phyloP scores from a whole-genome alignment of 176 grass and related monocot genomes.

The Avena insularis region DNA sequence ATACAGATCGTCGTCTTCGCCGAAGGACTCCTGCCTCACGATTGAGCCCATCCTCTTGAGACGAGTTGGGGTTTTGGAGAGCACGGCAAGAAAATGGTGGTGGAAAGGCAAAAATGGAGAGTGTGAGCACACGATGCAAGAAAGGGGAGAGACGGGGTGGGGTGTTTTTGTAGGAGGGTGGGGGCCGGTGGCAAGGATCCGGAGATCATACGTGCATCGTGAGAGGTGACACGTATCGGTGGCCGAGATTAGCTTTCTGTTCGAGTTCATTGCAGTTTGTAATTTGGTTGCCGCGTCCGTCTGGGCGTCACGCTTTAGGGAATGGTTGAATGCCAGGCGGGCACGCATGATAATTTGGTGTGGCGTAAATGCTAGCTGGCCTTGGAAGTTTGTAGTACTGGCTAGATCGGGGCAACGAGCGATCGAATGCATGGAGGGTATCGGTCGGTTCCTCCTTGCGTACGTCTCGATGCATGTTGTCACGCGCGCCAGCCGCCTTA shows the following conservation, averaged over 20 bases:
- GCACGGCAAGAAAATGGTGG: neutral
- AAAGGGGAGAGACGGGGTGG: neutral
- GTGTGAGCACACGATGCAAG: neutral
- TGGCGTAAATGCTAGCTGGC: slow-evolving; percentile 31
- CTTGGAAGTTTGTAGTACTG: slow-evolving; percentile 33
- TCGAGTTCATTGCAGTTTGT: neutral
- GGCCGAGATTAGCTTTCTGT: neutral
- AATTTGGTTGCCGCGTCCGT: slow-evolving; percentile 21
- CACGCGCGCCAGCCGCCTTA: neutral
- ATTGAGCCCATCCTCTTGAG: slow-evolving; percentile 37
- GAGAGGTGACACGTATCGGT: slow-evolving; percentile 28
- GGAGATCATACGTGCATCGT: slow-evolving; percentile 30
- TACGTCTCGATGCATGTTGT: neutral
- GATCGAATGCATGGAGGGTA: neutral
- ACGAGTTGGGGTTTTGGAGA: neutral
- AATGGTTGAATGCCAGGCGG: slow-evolving; percentile 13
- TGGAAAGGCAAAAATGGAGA: neutral
- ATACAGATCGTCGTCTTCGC: neutral
- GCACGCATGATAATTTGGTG: slow-evolving; percentile 25
- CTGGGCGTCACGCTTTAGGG: slow-evolving; percentile 5
- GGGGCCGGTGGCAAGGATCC: neutral
- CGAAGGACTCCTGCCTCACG: slow-evolving; percentile 1
- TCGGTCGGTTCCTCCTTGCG: neutral
- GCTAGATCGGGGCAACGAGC: neutral
- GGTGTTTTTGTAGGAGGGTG: slow-evolving; percentile 30